Conservation (phyloP, 2,329 filamentous ascomycete species). For the Cercospora janseana region DNA sequence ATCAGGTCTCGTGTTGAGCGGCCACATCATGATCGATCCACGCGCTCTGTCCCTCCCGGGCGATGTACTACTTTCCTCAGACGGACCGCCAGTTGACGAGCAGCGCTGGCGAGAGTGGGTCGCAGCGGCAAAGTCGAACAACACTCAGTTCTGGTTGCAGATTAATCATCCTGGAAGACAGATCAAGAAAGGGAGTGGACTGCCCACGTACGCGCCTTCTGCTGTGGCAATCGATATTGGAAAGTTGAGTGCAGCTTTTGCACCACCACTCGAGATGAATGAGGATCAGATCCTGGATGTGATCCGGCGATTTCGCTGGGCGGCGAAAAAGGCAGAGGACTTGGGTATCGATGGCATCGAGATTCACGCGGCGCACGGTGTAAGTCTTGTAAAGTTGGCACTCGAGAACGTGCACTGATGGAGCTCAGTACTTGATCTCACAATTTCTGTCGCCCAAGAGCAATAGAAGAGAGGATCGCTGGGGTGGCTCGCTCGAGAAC, state of each 20-base stretch:
- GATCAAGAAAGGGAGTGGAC: conserved; percentile 13
- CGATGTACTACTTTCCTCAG: conserved; percentile 13
- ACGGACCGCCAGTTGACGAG: not conserved
- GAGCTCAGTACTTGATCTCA: conserved; percentile 36
- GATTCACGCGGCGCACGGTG: conserved; percentile 36
- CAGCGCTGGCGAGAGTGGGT: conserved; percentile 10
- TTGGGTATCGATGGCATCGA: conserved; percentile 27
- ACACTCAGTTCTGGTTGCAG: conserved; percentile 19
- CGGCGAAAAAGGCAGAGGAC: conserved; percentile 37
- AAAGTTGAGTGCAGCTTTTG: conserved; percentile 15
- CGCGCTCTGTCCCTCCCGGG: conserved; percentile 14
- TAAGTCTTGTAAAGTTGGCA: not conserved
- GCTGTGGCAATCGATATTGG: conserved; percentile 18
- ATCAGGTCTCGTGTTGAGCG: conserved; percentile 18
- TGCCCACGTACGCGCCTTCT: conserved; percentile 15
- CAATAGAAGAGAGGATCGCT: conserved; percentile 41
- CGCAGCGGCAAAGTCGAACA: conserved; percentile 5
- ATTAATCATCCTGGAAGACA: conserved; percentile 26
- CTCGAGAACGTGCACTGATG: not conserved
- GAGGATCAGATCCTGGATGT: conserved; percentile 17
- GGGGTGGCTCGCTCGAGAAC: conserved; percentile 42
- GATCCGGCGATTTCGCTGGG: conserved; percentile 21
- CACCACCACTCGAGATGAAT: conserved; percentile 15
- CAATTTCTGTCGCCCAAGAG: conserved; percentile 40
- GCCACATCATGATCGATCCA: conserved; percentile 23